phyloP scores from a whole-genome alignment of 176 grass and related monocot genomes.

The Cenchrus americanus region DNA sequence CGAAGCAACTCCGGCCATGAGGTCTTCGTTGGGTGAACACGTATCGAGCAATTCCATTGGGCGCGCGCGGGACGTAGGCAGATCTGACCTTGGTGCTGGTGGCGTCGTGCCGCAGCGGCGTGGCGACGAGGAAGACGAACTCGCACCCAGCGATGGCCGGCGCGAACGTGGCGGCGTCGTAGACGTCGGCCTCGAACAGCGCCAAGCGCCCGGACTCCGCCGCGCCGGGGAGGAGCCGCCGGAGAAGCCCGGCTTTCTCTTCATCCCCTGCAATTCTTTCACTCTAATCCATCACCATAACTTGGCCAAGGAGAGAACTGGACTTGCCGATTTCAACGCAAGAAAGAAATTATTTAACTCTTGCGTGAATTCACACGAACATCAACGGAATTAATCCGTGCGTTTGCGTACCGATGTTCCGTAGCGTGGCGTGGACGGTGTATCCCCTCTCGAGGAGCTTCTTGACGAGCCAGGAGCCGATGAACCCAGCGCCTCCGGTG shows the following conservation, averaged over 20 bases:
- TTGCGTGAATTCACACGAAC: too few relatives aligned
- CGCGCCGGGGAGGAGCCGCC: constrained; percentile 43
- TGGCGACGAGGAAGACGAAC: constrained; percentile 65
- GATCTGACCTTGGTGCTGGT: neutral
- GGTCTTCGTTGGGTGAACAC: too few relatives aligned
- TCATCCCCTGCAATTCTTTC: constrained; percentile 27
- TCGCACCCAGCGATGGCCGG: constrained; percentile 46
- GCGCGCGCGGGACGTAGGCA: too few relatives aligned
- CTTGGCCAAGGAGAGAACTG: too few relatives aligned
- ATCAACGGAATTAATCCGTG: neutral
- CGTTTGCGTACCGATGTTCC: neutral
- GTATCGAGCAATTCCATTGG: too few relatives aligned
- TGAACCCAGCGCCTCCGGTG: constrained; percentile 46
- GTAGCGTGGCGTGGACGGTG: constrained; percentile 43
- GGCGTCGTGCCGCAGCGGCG: constrained; percentile 20
- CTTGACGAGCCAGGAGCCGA: constrained; percentile 45
- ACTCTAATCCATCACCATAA: too few relatives aligned
- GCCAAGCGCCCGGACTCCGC: constrained; percentile 9
- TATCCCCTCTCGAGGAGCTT: constrained; percentile 36
- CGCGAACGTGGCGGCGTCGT: constrained; percentile 36
- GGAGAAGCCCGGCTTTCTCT: constrained; percentile 39
- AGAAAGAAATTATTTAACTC: neutral
- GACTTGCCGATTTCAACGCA: too few relatives aligned
- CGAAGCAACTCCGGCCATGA: too few relatives aligned
- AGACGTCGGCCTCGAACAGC: constrained; percentile 18